Conservation (phyloP, 176 grass and related monocot species). For the Oryza meyeriana region DNA sequence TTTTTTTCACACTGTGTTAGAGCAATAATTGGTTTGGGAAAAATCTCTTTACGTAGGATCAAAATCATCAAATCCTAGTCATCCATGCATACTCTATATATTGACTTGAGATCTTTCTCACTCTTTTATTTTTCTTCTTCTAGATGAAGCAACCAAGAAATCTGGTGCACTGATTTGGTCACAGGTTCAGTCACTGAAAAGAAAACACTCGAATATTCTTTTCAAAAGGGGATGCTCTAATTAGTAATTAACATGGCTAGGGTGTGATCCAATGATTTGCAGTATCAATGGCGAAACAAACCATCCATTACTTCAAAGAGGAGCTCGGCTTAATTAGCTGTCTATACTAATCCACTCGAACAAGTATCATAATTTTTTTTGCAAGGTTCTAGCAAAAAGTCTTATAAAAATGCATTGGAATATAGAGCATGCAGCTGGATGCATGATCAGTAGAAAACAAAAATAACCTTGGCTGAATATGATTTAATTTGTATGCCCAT, state of each 20-base stretch:
- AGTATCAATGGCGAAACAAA: background rate
- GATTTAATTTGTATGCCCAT: no score
- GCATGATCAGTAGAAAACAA: background rate
- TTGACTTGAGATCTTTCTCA: background rate
- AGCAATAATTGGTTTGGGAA: constrained; percentile 1
- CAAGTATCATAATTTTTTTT: background rate
- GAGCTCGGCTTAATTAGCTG: background rate
- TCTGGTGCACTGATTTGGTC: background rate
- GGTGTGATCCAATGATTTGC: background rate
- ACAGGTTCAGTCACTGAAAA: background rate
- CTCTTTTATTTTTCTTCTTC: background rate
- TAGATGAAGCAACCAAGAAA: constrained; percentile 1
- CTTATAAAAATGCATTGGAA: background rate
- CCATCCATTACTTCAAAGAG: background rate
- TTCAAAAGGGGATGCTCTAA: background rate
- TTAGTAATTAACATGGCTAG: background rate
- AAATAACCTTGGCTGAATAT: background rate
- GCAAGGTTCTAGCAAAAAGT: background rate
- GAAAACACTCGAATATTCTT: background rate
- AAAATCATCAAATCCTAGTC: background rate
- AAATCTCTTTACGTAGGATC: background rate
- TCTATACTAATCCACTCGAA: background rate
- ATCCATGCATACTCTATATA: background rate
- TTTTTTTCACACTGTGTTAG: background rate
- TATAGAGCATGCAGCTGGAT: background rate